A percentile compares a stretch with the other conserved stretches of the same genome.
phyloP scores from a whole-genome alignment of 2,329 filamentous ascomycete genomes.

The Cladosporium oxysporum region DNA sequence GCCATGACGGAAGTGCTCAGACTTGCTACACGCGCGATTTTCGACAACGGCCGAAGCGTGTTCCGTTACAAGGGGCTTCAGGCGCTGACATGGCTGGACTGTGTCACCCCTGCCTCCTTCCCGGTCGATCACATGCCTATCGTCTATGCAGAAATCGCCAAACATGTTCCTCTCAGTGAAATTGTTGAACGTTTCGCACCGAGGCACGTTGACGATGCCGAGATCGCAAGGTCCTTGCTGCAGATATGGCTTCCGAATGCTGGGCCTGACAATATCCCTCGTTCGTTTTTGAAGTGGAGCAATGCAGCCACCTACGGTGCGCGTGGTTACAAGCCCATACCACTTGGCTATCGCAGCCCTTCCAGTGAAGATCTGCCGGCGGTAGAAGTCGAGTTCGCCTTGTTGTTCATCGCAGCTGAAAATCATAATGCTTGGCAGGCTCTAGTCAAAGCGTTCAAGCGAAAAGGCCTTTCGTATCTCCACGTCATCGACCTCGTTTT shows the following conservation, averaged over 20 bases:
- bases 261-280: background rate
- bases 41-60: background rate
- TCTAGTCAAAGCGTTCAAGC: background rate
- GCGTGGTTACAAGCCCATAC: background rate
- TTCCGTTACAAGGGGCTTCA: background rate
- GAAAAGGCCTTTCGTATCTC: background rate
- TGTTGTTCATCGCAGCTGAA: background rate
- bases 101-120: background rate
- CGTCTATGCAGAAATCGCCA: conserved; percentile 15
- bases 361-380: background rate
- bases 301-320: background rate
- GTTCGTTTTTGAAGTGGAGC: background rate
- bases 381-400: background rate
- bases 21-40: background rate
- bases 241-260: conserved; percentile 26
- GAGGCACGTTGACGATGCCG: background rate
- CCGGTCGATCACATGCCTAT: background rate
- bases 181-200: conserved; percentile 25
- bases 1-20: background rate
- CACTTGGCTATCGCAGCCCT: background rate
- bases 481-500: conserved; percentile 22
- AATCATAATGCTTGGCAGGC: background rate
- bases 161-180: background rate
- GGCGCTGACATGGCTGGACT: background rate
- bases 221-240: conserved; percentile 24